phyloP scores from a whole-genome alignment of 129 eudicot species.

The Scalesia atractyloides region DNA sequence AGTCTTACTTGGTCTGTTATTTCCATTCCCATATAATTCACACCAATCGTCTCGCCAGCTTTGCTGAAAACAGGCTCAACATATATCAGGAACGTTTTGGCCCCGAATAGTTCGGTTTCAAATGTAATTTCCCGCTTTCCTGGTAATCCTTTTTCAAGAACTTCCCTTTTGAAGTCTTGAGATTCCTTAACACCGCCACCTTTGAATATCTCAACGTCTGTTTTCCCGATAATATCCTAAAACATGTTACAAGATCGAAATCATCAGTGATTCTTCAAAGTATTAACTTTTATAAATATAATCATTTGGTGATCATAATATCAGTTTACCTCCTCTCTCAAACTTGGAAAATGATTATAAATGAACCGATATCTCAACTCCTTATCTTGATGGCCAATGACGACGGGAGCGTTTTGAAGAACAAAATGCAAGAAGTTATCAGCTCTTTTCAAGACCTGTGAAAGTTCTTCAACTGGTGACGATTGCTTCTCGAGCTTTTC shows the following conservation, averaged over 20 bases:
- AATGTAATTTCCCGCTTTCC: conserved; percentile 92
- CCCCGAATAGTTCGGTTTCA: conserved; percentile 81
- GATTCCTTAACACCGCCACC: conserved; percentile 95
- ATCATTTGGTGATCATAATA: neutral
- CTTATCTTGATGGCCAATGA: conserved; percentile 92
- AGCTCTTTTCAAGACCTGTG: conserved; percentile 85
- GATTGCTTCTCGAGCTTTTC: conserved; percentile 80
- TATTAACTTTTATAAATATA: neutral
- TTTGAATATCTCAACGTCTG: conserved; percentile 80
- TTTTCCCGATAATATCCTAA: conserved; percentile 92
- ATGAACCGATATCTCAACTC: conserved; percentile 86
- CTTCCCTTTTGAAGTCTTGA: conserved; percentile 92
- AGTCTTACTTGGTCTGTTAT: conserved; percentile 85
- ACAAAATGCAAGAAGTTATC: conserved; percentile 91
- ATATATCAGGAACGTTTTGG: conserved; percentile 79
- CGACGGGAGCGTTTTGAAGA: conserved; percentile 95
- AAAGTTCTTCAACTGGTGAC: conserved; percentile 87
- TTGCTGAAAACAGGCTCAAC: conserved; percentile 91
- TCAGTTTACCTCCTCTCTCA: conserved; percentile 76
- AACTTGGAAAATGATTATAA: conserved; percentile 84
- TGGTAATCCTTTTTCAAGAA: conserved; percentile 74
- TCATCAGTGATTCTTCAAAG: neutral
- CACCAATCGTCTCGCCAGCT: conserved; percentile 82
- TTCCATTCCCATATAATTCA: conserved; percentile 97
- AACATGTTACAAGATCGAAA: neutral